Conservation (phyloP, 768 basidiomycete genomes). For the Calocybe indica region DNA sequence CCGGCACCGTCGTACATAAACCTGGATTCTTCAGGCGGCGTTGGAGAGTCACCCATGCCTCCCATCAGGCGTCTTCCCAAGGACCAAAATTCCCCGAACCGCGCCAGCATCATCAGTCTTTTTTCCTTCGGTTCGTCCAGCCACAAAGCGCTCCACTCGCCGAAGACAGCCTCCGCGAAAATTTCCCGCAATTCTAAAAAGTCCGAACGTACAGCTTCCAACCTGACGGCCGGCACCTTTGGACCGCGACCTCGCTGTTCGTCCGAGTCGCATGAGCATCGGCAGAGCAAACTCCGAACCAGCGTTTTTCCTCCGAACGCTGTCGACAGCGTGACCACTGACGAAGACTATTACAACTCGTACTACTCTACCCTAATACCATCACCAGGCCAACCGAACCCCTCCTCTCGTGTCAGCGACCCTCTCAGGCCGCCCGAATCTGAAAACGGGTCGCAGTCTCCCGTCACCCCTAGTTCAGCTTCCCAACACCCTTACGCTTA, state of each 20-base stretch:
- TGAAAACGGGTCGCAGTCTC: neutral
- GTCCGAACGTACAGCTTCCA: neutral
- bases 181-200: conserved; percentile 2
- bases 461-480: conserved; percentile 18
- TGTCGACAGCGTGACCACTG: conserved; percentile 13
- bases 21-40: conserved; percentile 46
- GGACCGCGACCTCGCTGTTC: neutral
- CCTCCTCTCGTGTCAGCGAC: conserved; percentile 13
- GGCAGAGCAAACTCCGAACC: neutral
- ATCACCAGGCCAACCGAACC: neutral
- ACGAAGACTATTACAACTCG: conserved; percentile 46
- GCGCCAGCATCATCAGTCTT: conserved; percentile 44
- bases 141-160: neutral
- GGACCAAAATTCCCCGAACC: conserved; percentile 25
- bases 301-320: neutral
- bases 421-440: conserved; percentile 13
- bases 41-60: conserved; percentile 60
- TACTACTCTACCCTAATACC: conserved; percentile 37
- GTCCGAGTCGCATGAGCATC: neutral
- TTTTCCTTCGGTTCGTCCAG: conserved; percentile 35
- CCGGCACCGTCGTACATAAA: conserved; percentile 37
- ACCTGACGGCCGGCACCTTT: neutral
- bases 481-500: conserved; percentile 48
- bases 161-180: neutral
- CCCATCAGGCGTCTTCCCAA: conserved; percentile 15